Evolutionary conservation across 208 protist genomes (phyloP).

Genomic region (Leptomonas pyrrhocoris): DNA sequence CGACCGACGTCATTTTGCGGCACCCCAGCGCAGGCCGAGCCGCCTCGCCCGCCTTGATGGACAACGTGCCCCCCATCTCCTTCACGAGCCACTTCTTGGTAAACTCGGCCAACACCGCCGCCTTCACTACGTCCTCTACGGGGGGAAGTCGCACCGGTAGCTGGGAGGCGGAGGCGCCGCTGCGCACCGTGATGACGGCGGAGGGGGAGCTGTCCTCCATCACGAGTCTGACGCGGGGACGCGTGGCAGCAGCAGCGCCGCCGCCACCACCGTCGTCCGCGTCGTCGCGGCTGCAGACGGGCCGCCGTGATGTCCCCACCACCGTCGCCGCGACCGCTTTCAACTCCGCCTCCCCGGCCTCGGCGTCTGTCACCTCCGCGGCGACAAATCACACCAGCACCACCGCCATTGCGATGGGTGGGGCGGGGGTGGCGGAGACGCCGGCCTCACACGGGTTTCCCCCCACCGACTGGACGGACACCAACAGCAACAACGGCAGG

Average conservation of each 20-base stretch:
- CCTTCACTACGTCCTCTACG: conserved; percentile 3
- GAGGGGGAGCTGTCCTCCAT: conserved; percentile 16
- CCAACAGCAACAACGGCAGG: neutral
- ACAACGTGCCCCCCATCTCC: neutral
- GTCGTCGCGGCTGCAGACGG: neutral
- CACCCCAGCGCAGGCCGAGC: neutral
- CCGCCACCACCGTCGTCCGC: neutral
- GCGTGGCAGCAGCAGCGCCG: neutral
- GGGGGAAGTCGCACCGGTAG: conserved; percentile 24
- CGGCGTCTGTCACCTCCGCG: neutral
- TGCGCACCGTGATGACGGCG: conserved; percentile 6
- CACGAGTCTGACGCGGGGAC: neutral
- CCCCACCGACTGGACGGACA: neutral
- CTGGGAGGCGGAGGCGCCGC: conserved; percentile 21
- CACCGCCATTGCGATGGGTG: neutral
- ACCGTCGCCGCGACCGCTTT: neutral
- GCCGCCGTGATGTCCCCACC: neutral
- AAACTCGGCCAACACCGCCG: neutral
- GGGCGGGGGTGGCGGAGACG: neutral
- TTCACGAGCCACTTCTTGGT: neutral
- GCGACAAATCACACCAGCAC: neutral
- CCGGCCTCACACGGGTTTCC: conserved; percentile 7
- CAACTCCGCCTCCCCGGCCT: neutral
- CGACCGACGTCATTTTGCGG: conserved; percentile 18
- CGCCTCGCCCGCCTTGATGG: neutral